Percentiles rank a stretch among this genome's conserved stretches.
phyloP scores from a whole-genome alignment of 75 land plant species.

The Chamaecyparis obtusa region DNA sequence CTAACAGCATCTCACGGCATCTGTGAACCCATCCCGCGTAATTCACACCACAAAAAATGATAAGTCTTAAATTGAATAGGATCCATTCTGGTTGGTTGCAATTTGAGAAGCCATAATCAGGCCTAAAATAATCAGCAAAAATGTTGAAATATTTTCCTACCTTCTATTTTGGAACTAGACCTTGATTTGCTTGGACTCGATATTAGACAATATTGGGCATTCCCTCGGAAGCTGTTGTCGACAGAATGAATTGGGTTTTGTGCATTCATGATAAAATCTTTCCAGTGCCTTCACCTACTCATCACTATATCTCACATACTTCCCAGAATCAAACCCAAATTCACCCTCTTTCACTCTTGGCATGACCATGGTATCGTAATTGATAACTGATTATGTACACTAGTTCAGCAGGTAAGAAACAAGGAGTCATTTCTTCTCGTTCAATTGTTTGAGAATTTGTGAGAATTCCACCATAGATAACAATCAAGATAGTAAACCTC shows the following conservation, averaged over 20 bases:
- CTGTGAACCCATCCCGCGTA: constrained; percentile 15
- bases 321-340: constrained; percentile 47
- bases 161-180: constrained; percentile 98
- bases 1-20: constrained; percentile 60
- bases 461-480: background rate
- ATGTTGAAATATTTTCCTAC: constrained; percentile 25
- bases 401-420: background rate
- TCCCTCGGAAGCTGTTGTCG: constrained; percentile 91
- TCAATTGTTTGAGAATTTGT: background rate
- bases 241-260: constrained; percentile 86
- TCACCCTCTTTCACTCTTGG: constrained; percentile 7
- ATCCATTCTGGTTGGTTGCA: background rate
- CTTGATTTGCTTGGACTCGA: constrained; percentile 97
- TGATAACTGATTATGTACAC: background rate
- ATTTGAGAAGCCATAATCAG: background rate
- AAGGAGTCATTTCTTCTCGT: background rate
- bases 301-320: constrained; percentile 90
- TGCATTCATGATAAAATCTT: constrained; percentile 87
- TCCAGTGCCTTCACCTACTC: constrained; percentile 95
- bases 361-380: background rate
- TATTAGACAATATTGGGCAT: constrained; percentile 84
- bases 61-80: constrained; percentile 4
- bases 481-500: background rate
- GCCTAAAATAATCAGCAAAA: background rate
- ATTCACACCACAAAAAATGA: background rate